Percentiles rank a stretch among this genome's conserved stretches.
Evolutionary conservation across 1,139 yeast species (phyloP).

Genomic region (Suhomyces wounanorum): DNA sequence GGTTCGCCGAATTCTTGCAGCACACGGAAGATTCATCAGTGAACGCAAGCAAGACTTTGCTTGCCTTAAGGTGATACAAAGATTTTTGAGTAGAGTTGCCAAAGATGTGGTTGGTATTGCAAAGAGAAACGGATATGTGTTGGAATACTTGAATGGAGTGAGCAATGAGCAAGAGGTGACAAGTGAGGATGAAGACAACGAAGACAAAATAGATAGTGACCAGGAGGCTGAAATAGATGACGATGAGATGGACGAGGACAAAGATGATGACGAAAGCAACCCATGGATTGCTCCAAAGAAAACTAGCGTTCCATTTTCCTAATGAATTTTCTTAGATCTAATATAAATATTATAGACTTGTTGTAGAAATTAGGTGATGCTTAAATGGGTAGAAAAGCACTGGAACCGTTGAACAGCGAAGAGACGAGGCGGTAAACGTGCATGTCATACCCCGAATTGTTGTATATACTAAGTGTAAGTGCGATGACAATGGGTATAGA

Average conservation of each 20-base stretch:
- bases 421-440: too few species aligned
- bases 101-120: slow-evolving; percentile 67
- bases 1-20: slow-evolving; percentile 66
- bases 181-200: slow-evolving; percentile 16
- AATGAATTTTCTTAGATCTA: not conserved
- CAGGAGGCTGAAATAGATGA: slow-evolving; percentile 17
- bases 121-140: slow-evolving; percentile 56
- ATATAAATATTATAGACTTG: not conserved
- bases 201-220: slow-evolving; percentile 16
- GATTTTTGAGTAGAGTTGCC: slow-evolving; percentile 73
- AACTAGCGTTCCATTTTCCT: slow-evolving; percentile 5
- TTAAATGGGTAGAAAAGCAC: too few species aligned
- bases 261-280: slow-evolving; percentile 14
- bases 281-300: slow-evolving; percentile 12
- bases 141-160: slow-evolving; percentile 38
- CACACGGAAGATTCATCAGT: slow-evolving; percentile 78
- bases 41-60: slow-evolving; percentile 64
- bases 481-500: too few species aligned
- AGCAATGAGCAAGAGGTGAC: slow-evolving; percentile 21
- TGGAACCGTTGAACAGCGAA: too few species aligned
- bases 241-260: slow-evolving; percentile 23
- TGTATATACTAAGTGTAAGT: too few species aligned
- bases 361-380: not conserved
- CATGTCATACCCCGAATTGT: too few species aligned
- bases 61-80: slow-evolving; percentile 68